Conservation (phyloP, 306 rosid species). For the Vicia villosa region DNA sequence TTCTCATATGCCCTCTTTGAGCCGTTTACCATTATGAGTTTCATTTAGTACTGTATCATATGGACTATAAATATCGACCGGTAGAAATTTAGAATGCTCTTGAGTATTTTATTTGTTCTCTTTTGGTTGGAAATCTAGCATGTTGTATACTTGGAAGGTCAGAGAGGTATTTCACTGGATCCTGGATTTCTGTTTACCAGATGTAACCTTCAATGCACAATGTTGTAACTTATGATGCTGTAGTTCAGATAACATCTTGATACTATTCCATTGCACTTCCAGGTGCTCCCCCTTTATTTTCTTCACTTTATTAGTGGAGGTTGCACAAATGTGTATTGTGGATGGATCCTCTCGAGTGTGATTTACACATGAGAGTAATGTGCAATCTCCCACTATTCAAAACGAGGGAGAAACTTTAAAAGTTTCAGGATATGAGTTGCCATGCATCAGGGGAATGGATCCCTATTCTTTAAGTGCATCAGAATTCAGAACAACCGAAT, state of each 20-base stretch:
- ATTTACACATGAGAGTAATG: no score
- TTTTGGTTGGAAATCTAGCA: no score
- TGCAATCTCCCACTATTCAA: no score
- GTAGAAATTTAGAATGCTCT: slow-evolving; percentile 34
- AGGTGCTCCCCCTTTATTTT: neutral
- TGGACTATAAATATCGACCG: slow-evolving; percentile 35
- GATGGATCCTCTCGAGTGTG: no score
- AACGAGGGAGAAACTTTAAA: no score
- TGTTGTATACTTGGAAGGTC: neutral
- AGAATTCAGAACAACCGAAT: no score
- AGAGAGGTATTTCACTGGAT: slow-evolving; percentile 22
- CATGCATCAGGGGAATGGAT: neutral
- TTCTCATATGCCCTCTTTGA: slow-evolving; percentile 34
- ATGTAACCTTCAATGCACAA: slow-evolving; percentile 21
- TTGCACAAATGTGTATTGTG: neutral
- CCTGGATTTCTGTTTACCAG: slow-evolving; percentile 23
- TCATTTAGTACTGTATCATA: slow-evolving; percentile 37
- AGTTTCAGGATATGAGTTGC: slow-evolving; percentile 3
- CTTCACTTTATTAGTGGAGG: neutral
- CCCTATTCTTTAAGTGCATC: no score
- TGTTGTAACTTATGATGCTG: slow-evolving; percentile 31
- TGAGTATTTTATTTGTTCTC: no score
- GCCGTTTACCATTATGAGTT: slow-evolving; percentile 44
- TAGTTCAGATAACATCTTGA: slow-evolving; percentile 21
- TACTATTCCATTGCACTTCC: slow-evolving; percentile 1